Conservation (phyloP, 768 basidiomycete species). For the Tricholoma hemisulphureum region DNA sequence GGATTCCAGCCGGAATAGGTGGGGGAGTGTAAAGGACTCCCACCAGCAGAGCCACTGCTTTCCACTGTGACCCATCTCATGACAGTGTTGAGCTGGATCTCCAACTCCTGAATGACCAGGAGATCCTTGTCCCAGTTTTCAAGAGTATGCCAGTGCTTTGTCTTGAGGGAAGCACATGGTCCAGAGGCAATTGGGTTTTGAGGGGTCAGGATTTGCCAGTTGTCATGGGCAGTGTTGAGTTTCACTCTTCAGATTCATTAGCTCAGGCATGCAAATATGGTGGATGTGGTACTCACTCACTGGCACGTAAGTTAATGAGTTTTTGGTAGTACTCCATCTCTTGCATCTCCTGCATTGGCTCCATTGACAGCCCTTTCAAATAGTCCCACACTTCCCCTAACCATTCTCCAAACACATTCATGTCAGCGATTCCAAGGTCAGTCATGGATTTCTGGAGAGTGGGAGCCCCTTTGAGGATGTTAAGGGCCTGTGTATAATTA, state of each 20-base stretch:
- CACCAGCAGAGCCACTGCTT: neutral
- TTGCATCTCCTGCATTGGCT: neutral
- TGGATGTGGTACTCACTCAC: neutral
- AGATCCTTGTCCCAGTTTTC: neutral
- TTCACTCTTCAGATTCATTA: neutral
- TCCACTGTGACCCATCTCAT: neutral
- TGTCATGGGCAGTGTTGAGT: neutral
- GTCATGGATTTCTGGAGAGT: neutral
- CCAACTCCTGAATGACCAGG: neutral
- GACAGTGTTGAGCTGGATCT: neutral
- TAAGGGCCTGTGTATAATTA: neutral
- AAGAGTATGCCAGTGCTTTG: neutral
- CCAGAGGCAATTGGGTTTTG: neutral
- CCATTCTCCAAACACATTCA: neutral
- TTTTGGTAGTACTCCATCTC: neutral
- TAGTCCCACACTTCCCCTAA: neutral
- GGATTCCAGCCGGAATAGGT: too few relatives aligned
- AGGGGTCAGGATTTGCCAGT: neutral
- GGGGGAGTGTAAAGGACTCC: too few relatives aligned
- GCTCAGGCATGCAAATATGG: neutral
- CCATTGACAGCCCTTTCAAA: neutral
- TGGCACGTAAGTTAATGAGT: neutral
- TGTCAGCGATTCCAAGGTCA: neutral
- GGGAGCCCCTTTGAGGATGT: neutral
- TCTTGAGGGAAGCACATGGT: neutral